These are phyloP conservation scores for Candida dubliniensis DNA, from an alignment of 1,139 yeast species.

Conservation along the genomic window DNA sequence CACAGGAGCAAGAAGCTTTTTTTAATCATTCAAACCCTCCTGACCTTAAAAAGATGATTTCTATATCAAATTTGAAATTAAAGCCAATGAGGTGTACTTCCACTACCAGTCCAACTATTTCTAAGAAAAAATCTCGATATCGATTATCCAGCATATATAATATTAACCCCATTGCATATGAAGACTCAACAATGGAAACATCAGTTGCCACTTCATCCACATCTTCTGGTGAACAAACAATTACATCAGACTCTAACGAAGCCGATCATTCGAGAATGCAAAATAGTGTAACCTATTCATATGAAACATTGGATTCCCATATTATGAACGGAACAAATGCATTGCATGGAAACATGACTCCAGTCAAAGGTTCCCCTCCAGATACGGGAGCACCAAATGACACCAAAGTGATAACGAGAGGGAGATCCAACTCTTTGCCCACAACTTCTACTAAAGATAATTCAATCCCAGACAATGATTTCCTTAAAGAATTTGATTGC, in stretches of 20 bases:
- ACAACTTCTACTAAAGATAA: conserved; percentile 11
- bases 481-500: conserved; percentile 15
- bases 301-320: conserved; percentile 12
- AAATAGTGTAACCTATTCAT: conserved; percentile 12
- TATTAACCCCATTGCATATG: conserved; percentile 34
- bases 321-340: background rate
- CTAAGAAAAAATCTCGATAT: conserved; percentile 44
- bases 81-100: conserved; percentile 43
- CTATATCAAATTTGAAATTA: conserved; percentile 39
- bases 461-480: conserved; percentile 11
- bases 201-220: conserved; percentile 6
- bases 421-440: conserved; percentile 27
- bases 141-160: conserved; percentile 41
- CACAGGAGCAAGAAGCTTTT: background rate
- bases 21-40: conserved; percentile 13
- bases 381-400: conserved; percentile 18
- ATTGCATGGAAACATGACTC: background rate
- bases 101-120: conserved; percentile 21
- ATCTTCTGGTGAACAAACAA: conserved; percentile 5
- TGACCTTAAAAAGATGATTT: conserved; percentile 23
- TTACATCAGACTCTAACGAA: background rate
- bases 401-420: conserved; percentile 9
- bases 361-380: background rate
- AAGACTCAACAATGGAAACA: conserved; percentile 12
- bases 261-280: conserved; percentile 9